Evolutionary conservation across 441 rosid genomes (phyloP).

Genomic region (Gossypium davidsonii): DNA sequence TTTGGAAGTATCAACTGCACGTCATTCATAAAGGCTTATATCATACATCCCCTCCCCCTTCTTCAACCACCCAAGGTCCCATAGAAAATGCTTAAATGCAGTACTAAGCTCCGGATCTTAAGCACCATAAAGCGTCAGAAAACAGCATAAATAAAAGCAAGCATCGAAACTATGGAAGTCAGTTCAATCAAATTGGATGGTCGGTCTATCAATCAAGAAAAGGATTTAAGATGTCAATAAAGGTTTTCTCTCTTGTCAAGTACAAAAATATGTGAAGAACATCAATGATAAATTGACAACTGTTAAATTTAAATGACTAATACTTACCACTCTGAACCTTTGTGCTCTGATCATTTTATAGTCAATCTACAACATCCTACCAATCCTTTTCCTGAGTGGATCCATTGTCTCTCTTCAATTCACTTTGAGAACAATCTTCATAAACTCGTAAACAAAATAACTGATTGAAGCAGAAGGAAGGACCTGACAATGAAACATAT

Average conservation of each 20-base stretch:
- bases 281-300: conserved; percentile 11
- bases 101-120: background rate
- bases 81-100: background rate
- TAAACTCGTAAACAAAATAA: conserved; percentile 73
- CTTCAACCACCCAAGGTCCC: background rate
- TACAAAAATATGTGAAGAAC: conserved; percentile 12
- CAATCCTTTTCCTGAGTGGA: background rate
- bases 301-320: conserved; percentile 9
- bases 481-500: conserved; percentile 41
- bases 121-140: background rate
- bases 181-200: background rate
- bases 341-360: conserved; percentile 17
- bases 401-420: conserved; percentile 24
- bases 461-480: conserved; percentile 80
- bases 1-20: background rate
- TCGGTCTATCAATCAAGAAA: background rate
- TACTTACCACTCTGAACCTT: conserved; percentile 18
- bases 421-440: conserved; percentile 80
- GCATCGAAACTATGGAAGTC: background rate
- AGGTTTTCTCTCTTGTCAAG: background rate
- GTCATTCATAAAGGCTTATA: conserved; percentile 1
- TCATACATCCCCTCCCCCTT: background rate
- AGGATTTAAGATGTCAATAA: background rate
- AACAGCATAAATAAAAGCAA: background rate
- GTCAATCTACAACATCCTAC: conserved; percentile 19